These are phyloP conservation scores for Pseudogymnoascus sp. DNA, from an alignment of 2,329 filamentous ascomycete species.

Conservation along the genomic window DNA sequence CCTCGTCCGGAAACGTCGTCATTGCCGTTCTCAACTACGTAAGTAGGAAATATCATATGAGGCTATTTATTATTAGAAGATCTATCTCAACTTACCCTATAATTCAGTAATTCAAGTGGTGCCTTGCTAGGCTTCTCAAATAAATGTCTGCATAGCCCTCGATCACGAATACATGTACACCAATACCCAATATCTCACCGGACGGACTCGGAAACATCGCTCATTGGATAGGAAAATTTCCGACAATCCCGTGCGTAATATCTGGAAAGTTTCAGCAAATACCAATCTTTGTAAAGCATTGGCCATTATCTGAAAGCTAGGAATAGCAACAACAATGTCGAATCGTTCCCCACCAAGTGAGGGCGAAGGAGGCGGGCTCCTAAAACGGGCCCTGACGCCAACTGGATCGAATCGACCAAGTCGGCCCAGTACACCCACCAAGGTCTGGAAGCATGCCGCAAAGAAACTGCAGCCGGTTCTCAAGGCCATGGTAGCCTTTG, in stretches of 20 bases:
- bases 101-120: not conserved
- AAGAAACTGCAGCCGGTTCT: not conserved
- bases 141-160: not conserved
- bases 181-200: not conserved
- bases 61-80: not conserved
- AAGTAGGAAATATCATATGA: not conserved
- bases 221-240: not conserved
- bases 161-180: not conserved
- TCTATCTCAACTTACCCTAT: not conserved
- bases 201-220: not conserved
- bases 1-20: not conserved
- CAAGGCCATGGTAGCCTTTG: conserved; percentile 4
- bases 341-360: not conserved
- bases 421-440: not conserved
- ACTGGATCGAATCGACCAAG: not conserved
- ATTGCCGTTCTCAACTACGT: not conserved
- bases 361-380: not conserved
- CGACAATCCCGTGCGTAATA: not conserved
- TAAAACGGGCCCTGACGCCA: not conserved
- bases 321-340: not conserved
- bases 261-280: not conserved
- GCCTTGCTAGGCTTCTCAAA: not conserved
- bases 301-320: not conserved
- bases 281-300: not conserved
- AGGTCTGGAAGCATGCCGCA: not conserved